Base-by-base conservation (phyloP, 1,284 basidiomycete species). In the Tremellales sp. region DNA sequence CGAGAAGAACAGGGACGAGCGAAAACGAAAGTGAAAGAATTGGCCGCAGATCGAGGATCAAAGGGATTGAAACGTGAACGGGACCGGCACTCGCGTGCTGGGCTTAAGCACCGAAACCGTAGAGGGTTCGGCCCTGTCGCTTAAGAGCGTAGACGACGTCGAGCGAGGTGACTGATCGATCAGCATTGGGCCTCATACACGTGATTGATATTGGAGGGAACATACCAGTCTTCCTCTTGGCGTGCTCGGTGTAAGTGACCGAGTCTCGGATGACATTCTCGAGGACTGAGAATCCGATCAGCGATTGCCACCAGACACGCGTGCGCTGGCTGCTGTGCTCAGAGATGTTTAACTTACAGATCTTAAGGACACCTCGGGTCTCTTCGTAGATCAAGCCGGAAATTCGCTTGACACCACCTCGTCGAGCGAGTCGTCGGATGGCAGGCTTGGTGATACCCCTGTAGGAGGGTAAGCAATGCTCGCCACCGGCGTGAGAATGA, bases 381-480 rank as follows among this genome's bases (percentile, higher is more conserved):
- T 92, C 89, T 75, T 91, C 87, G 75, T 91, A 91, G 77, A 91
- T 89, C 60, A 89, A 81, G 67, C 86, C 87, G 49, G 87, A 88
- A 74, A 89, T 88, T 56, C 87, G 87, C 79, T 91, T 89, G 67
- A 90, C 88, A 84, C 88, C 88, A 70, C 89, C 89, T 81, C 89
- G 85, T 74, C 89, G 88, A 44, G 89, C 89, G 57, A 93, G 85
- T 79, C 89, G 86, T 65, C 89, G 86, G 73, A 92, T 90, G 58
- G 88, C 87, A 59, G 86, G 87, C 79, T 89, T 90, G 65, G 86
- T 89, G 72, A 89, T 87, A 78, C 76, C 75, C 60, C 64, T 67
- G 36, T 12, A 17, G n/a, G n/a, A 43, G 33, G 48, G 45, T 22
- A 2, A 46, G 23, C 11, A 23, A 10, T 19, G n/a, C 25, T 15